Evolutionary conservation across 2,329 filamentous ascomycete species (phyloP).

Genomic region (Geosmithia flava): DNA sequence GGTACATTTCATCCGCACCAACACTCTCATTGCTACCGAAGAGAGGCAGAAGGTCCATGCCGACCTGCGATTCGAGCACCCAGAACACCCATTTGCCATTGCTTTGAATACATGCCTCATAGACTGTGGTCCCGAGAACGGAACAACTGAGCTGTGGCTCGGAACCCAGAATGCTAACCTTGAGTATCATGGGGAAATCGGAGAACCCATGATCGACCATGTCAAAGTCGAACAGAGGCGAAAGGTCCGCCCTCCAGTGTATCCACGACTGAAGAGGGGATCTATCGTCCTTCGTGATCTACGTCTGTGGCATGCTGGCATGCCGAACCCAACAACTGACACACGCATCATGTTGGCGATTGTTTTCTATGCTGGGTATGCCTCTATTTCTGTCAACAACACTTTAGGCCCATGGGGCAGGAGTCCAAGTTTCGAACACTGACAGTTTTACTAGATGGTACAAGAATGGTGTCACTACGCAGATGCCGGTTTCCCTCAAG

Average conservation of each 20-base stretch:
- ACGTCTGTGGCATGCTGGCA: conserved; percentile 9
- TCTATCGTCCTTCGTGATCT: conserved; percentile 7
- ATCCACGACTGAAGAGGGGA: conserved; percentile 6
- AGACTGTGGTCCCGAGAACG: conserved; percentile 6
- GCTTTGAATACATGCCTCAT: conserved; percentile 4
- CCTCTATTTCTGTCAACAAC: background rate
- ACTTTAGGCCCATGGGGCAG: conserved; percentile 3
- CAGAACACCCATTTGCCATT: conserved; percentile 4
- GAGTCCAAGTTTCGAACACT: background rate
- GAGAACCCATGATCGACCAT: conserved; percentile 4
- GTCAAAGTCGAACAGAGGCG: conserved; percentile 2
- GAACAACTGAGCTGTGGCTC: conserved; percentile 8
- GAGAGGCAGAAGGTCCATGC: conserved; percentile 4
- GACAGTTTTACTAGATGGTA: conserved; percentile 5
- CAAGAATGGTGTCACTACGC: conserved; percentile 5
- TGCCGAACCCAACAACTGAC: conserved; percentile 6
- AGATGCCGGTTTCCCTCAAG: conserved; percentile 5
- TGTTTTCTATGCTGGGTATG: conserved; percentile 5
- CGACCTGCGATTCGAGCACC: conserved; percentile 5
- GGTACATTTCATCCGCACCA: conserved; percentile 10
- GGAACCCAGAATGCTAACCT: conserved; percentile 5
- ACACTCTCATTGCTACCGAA: conserved; percentile 7
- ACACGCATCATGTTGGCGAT: conserved; percentile 10
- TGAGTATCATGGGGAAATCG: conserved; percentile 2
- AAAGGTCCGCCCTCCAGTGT: conserved; percentile 3